Base-by-base conservation (phyloP, 371 early-diverging fungal genomes). In the Mortierella sp. region DNA sequence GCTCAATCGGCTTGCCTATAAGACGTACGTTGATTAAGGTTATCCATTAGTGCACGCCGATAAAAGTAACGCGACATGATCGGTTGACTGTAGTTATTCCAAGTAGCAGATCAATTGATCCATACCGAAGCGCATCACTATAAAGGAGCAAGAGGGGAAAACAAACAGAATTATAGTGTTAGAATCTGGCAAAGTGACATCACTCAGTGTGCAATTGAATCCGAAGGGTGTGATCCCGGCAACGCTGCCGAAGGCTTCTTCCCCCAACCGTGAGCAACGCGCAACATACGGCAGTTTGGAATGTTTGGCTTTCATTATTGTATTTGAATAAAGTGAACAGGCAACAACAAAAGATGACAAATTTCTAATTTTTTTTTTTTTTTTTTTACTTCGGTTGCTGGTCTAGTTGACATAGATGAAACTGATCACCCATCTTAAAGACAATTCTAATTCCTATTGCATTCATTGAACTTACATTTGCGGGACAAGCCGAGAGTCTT, bases 401-500 rank as follows among this genome's bases (percentile, higher is more conserved):
- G 90, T 83, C 74, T 81, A 92, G 66, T 83, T 74, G 45, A 88
- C 81, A 74, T 78, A 85, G 55, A 50, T 50, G 50, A 50, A 50
- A 16, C 50, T 50, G 50, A 50, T 50, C 50, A 50, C 36, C 43
- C 43, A 9, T 43, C 43, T 4, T 15, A 8, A 50, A n/a, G n/a
- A 50, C 50, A 50, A 43, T 43, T 43, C 50, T 16, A 8, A 50
- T 50, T 50, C n/a, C 50, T n/a, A n/a, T 45, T 50, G 2, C n/a
- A 50, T n/a, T n/a, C n/a, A 22, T 55, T 28, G 11, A 28, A 68
- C 71, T 73, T 86, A 85, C 86, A 84, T 72, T 93, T 94, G 74
- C 94, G 90, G 38, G 91, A 88, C 43, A 88, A 84, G 41, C 84
- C 87, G 63, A 93, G 77, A 59, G 87, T 85, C 36, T 84, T 88